Base-by-base conservation (phyloP, 225 moss, liverwort and hornwort species). In the Lunularia cruciata region DNA sequence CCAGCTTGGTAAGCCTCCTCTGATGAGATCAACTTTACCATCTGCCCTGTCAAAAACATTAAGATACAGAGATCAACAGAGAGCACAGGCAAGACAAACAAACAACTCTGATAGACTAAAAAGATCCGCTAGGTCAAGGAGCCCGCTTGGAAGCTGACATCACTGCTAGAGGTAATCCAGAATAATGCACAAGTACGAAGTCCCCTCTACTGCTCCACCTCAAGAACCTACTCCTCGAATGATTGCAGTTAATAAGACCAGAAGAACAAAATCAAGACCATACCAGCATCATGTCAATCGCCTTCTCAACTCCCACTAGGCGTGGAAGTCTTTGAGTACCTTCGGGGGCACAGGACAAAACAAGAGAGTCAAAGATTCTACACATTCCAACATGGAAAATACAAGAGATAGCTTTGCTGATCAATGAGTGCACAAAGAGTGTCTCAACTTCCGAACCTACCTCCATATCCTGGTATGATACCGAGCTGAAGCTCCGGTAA, bases 211-310 rank as follows among this genome's bases (percentile, higher is more conserved):
- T n/a, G n/a, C n/a, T n/a, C n/a, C n/a, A n/a, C n/a, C n/a, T n/a
- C 43, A 43, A 43, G 12, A 43, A 43, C 43, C 43, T 43, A 43
- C 43, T n/a, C n/a, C n/a, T n/a, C n/a, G n/a, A n/a, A n/a, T n/a
- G n/a, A n/a, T n/a, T n/a, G n/a, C n/a, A n/a, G n/a, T n/a, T n/a
- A n/a, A n/a, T n/a, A n/a, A n/a, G n/a, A n/a, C n/a, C n/a, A 6
- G 40, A 40, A 6, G 40, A 63, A 25, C 3, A 43, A 18, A 63
- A 38, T 12, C 37, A 5, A 6, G 34, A 51, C 74, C 74, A 39
- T 85, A 94, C 94, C 88, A 94, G 78, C 94, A 94, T 87, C 94
- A 94, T 94, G 25, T 94, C 94, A 52, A 94, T 73, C 63, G 90
- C 94, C 75, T 86, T 87, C 3, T 27, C 48, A 25, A 89, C 84